phyloP scores from a whole-genome alignment of 2,329 filamentous ascomycete species.

The Aspergillus carbonarius region DNA sequence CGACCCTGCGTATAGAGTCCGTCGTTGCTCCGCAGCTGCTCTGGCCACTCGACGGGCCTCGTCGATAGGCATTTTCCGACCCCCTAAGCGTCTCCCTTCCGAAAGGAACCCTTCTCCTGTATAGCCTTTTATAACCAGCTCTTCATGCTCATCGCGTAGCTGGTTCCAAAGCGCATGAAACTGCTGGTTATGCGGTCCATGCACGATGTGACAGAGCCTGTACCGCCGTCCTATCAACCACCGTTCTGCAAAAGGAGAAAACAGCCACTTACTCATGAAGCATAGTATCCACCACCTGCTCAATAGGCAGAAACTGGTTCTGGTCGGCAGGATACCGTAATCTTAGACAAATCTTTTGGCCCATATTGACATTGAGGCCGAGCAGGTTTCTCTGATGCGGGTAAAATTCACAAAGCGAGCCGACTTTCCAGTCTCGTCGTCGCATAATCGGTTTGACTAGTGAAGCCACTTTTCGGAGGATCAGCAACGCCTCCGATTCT shows the following conservation, averaged over 20 bases:
- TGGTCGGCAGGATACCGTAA: conserved; percentile 74
- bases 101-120: conserved; percentile 87
- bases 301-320: conserved; percentile 74
- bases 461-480: conserved; percentile 77
- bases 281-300: conserved; percentile 84
- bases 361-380: conserved; percentile 76
- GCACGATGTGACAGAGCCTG: conserved; percentile 76
- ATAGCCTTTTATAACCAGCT: conserved; percentile 75
- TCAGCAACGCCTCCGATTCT: conserved; percentile 55
- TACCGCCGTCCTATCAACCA: conserved; percentile 12
- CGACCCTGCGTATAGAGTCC: conserved; percentile 57
- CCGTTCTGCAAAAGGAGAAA: background rate
- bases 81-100: conserved; percentile 71
- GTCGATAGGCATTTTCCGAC: conserved; percentile 60
- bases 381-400: conserved; percentile 71
- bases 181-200: conserved; percentile 76
- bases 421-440: conserved; percentile 76
- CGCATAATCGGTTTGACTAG: conserved; percentile 95
- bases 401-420: conserved; percentile 79
- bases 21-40: conserved; percentile 70
- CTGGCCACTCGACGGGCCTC: conserved; percentile 75
- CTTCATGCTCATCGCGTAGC: conserved; percentile 79
- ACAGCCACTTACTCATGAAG: conserved; percentile 67
- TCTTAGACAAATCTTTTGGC: conserved; percentile 77
- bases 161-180: conserved; percentile 90